Evolutionary conservation across 2,329 filamentous ascomycete species (phyloP).

Genomic region (Elsinoe necatrix): DNA sequence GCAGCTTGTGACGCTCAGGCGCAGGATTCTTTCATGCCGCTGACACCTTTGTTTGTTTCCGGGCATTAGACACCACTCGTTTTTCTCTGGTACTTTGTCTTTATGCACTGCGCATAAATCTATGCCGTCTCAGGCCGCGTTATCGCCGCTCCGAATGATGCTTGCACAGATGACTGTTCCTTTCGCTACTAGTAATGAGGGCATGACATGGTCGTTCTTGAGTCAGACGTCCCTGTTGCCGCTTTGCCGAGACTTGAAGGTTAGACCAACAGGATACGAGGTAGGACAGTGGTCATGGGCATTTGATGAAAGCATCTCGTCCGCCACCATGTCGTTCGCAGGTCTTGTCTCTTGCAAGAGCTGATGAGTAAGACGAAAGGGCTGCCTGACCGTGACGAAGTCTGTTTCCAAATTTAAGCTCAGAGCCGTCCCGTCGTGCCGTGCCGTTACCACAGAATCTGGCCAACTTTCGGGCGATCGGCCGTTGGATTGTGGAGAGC

Average conservation of each 20-base stretch:
- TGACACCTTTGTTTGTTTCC: background rate
- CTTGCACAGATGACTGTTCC: background rate
- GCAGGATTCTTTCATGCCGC: background rate
- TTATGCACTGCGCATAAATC: background rate
- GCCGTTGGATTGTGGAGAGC: slow-evolving; percentile 7
- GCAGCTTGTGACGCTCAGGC: slow-evolving; percentile 3
- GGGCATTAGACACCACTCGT: background rate
- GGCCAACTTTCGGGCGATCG: background rate
- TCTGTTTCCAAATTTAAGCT: background rate
- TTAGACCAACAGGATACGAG: background rate
- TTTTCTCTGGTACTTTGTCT: background rate
- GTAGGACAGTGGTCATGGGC: background rate
- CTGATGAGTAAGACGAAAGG: background rate
- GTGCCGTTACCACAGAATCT: background rate
- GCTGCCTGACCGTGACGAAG: background rate
- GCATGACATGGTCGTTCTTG: background rate
- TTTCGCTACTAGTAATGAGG: background rate
- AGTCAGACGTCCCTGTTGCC: background rate
- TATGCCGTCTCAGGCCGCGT: background rate
- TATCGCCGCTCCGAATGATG: background rate
- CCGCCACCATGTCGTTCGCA: too few species aligned
- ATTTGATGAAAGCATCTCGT: too few species aligned
- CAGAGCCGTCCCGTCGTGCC: background rate
- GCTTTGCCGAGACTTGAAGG: too few species aligned
- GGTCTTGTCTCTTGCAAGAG: too few species aligned